phyloP scores from a whole-genome alignment of 805 yeast genomes.

The Cyberlindnera maritima region DNA sequence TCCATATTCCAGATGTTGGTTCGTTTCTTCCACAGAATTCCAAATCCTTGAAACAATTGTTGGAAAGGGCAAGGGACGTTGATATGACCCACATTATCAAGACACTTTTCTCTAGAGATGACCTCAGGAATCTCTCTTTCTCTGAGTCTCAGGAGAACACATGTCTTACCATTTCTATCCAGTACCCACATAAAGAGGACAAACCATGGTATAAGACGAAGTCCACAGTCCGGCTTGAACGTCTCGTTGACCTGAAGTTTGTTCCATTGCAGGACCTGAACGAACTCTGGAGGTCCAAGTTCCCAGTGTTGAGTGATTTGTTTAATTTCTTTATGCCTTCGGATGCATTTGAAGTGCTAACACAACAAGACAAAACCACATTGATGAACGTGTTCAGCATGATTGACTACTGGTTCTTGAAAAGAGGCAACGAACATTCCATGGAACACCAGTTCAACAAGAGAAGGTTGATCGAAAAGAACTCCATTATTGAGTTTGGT shows the following conservation, averaged over 20 bases:
- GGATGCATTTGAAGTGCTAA: constrained; percentile 8
- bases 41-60: constrained; percentile 2
- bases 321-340: constrained; percentile 17
- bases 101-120: constrained; percentile 2
- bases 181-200: constrained; percentile 10
- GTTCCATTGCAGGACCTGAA: constrained; percentile 15
- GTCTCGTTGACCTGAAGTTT: constrained; percentile 11
- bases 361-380: constrained; percentile 4
- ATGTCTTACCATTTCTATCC: constrained; percentile 13
- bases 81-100: background rate
- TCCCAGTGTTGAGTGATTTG: constrained; percentile 16
- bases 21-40: constrained; percentile 9
- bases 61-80: constrained; percentile 5
- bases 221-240: constrained; percentile 11
- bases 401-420: constrained; percentile 18
- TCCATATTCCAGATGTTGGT: constrained; percentile 16
- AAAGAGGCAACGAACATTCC: constrained; percentile 12
- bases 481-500: no score
- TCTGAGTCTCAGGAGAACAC: background rate
- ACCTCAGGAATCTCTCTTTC: constrained; percentile 7
- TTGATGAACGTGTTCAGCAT: constrained; percentile 13
- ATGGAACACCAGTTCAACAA: constrained; percentile 13
- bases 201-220: constrained; percentile 15
- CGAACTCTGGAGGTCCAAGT: constrained; percentile 18
- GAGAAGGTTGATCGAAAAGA: background rate